Evolutionary conservation across 345 rosid species (phyloP), one percentile per base, ranked within the genome.

Genomic region (Lagerstroemia speciosa): DNA sequence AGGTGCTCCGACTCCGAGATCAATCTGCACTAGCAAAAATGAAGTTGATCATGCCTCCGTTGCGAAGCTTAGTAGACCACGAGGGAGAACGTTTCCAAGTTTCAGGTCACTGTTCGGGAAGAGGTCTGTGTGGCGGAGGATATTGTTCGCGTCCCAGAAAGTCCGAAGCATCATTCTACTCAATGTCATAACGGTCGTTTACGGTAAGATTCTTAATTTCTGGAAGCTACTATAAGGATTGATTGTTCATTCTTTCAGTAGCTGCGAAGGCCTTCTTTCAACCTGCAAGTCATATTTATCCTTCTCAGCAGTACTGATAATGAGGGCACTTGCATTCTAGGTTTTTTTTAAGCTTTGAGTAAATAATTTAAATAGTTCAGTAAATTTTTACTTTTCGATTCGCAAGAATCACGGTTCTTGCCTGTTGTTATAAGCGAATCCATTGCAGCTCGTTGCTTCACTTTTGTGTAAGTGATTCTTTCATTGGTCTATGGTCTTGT

Each of bases 161-260:
- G 76, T 81, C 33, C 74, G 82, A 78, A 83, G 89, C 73, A 70
- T 86, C 66, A 24, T 83, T 67, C 64, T 86, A 72, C 89, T 86
- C 67, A 89, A 86, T 67, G 75, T 72, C 66, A 67, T 83, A 65
- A 77, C 95, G 33, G 40, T 82, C 60, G 76, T 86, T 62, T 83
- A 75, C 71, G 89, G 90, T 81, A 78, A 34, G 79, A 69, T 38
- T 63, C 3, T 46, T n/a, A 3, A 20, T 6, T 27, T 57, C 32
- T 3, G 12, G 38, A 4, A 8, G 46, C 46, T 41, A 9, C 38
- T 41, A 8, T 41, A 16, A 41, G 46, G 14, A 41, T 41, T 41
- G 14, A 41, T 41, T 41, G 46, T 14, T 41, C 46, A 4, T 41
- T 41, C 46, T 41, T 41, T 14, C 16, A 9, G 46, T 41, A 41